Percentiles rank a stretch among this genome's conserved stretches.
Conservation (phyloP, 371 early-diverging fungal species). For the Mortierella sp. region DNA sequence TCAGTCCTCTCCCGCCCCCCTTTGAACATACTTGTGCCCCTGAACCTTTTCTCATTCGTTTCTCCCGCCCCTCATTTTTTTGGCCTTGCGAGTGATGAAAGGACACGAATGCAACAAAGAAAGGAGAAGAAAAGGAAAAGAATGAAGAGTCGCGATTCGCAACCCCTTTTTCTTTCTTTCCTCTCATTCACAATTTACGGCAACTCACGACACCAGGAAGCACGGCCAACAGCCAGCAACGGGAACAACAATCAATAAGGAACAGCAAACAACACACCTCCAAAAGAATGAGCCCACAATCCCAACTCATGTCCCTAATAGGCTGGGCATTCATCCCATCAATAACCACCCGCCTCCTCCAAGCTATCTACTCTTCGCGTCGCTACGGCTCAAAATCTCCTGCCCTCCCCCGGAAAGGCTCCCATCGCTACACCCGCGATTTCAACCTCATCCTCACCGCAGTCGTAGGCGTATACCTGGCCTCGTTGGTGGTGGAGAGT, state of each 20-base stretch:
- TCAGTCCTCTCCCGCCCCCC: neutral
- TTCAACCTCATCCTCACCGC: constrained; percentile 54
- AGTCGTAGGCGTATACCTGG: constrained; percentile 61
- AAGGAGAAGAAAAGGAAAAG: neutral
- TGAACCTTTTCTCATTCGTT: neutral
- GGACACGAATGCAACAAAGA: neutral
- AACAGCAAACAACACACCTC: neutral
- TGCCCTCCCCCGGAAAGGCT: neutral
- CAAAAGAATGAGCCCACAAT: neutral
- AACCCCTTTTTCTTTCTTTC: neutral
- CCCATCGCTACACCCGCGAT: constrained; percentile 32
- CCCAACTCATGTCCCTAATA: neutral
- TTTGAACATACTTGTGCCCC: neutral
- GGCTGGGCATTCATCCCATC: constrained; percentile 18
- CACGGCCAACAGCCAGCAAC: neutral
- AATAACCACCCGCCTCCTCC: constrained; percentile 1
- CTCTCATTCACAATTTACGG: neutral
- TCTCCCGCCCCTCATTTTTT: neutral
- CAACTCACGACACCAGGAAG: neutral
- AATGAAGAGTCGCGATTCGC: neutral
- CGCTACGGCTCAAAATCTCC: neutral
- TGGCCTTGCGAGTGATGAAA: neutral
- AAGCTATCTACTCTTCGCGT: neutral
- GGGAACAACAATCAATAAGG: too few relatives aligned
- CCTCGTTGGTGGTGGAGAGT: constrained; percentile 59